These are phyloP conservation scores for Harringtonia aguacate DNA, from an alignment of 2,329 filamentous ascomycete genomes.

Conservation along the genomic window DNA sequence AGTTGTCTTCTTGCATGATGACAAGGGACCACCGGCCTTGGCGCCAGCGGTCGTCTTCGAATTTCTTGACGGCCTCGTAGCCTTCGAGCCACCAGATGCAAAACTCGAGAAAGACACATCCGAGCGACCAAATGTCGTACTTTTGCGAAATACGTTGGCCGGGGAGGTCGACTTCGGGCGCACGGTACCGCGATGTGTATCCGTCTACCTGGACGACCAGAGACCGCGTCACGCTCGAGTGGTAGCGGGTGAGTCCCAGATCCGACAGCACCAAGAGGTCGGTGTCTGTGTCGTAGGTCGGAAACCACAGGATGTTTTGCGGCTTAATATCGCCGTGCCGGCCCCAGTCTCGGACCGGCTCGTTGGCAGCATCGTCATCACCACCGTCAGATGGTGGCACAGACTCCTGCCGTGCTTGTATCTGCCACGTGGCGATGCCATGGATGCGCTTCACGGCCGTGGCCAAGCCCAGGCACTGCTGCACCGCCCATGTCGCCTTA, in stretches of 20 bases:
- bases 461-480: neutral
- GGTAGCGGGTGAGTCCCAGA: neutral
- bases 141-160: neutral
- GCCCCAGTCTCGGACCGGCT: neutral
- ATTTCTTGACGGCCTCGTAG: too few relatives aligned
- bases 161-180: neutral
- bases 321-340: slow-evolving; percentile 1
- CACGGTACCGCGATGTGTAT: neutral
- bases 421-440: neutral
- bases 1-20: too few relatives aligned
- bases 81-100: too few relatives aligned
- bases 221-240: neutral
- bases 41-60: too few relatives aligned
- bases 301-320: neutral
- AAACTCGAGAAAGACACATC: too few relatives aligned
- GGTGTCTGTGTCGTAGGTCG: neutral
- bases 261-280: neutral
- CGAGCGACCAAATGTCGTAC: neutral
- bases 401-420: neutral
- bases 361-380: too few relatives aligned
- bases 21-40: too few relatives aligned
- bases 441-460: neutral
- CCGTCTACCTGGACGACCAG: neutral
- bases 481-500: neutral
- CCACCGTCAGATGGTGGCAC: too few relatives aligned